Evolutionary conservation across 805 yeast genomes (phyloP).

Genomic region (Teunomyces funiuensis): DNA sequence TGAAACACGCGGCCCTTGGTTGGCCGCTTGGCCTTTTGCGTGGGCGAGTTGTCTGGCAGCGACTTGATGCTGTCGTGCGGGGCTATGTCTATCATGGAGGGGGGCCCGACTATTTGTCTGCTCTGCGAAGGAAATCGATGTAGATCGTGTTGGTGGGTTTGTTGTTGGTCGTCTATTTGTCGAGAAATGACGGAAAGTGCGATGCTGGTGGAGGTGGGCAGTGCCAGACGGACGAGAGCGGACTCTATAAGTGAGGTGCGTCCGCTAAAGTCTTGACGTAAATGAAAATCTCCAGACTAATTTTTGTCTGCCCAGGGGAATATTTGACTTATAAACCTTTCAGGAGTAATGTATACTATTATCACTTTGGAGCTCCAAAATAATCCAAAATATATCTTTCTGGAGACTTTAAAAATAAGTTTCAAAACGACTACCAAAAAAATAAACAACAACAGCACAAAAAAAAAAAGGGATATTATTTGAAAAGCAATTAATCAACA

Average conservation of each 20-base stretch:
- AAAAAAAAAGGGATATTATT: background rate
- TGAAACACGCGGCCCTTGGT: slow-evolving; percentile 69
- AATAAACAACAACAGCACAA: background rate
- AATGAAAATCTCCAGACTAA: background rate
- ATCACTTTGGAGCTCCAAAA: slow-evolving; percentile 2
- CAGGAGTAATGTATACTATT: slow-evolving; percentile 5
- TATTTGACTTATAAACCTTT: slow-evolving; percentile 4
- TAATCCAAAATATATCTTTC: slow-evolving; percentile 1
- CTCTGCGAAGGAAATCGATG: background rate
- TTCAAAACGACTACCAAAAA: slow-evolving; percentile 1
- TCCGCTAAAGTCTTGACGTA: background rate
- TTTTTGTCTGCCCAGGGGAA: slow-evolving; percentile 4
- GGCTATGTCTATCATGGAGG: background rate
- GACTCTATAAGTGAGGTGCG: slow-evolving; percentile 1
- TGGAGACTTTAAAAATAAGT: background rate
- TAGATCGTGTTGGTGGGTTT: background rate
- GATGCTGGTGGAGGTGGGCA: background rate
- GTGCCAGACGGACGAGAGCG: background rate
- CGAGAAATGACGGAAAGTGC: no score
- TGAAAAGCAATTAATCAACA: background rate
- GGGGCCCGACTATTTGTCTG: background rate
- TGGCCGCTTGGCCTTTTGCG: slow-evolving; percentile 27
- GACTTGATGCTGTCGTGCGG: background rate
- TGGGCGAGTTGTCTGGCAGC: slow-evolving; percentile 4
- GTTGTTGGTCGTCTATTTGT: background rate